Base-by-base conservation (phyloP, 2,329 filamentous ascomycete species). In the Podosphaera fusca region DNA sequence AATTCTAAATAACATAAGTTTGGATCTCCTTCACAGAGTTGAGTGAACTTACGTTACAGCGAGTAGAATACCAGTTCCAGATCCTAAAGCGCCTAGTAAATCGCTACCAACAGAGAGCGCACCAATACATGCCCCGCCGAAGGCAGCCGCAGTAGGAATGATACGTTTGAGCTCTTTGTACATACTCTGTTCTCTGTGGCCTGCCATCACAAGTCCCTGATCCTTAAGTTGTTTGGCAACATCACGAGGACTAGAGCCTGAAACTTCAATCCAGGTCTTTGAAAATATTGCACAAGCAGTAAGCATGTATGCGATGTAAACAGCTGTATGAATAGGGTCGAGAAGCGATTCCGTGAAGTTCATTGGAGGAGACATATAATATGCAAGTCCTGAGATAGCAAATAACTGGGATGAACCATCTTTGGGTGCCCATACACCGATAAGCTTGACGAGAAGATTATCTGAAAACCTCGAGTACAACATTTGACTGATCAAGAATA, bases 191-290 rank as follows among this genome's bases (percentile, higher is more conserved):
- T 98, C 94, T 75, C 92, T 87, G 78, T 98, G 92, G 69, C 92
- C 92, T 67, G 92, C 90, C 94, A 98, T 98, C 65, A 98, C 90
- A 59, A 98, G 84, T 70, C 92, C 92, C 75, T 98, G 92, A 69
- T 98, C 94, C 82, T 98, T 98, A 71, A 98, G 82, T 76, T 96
- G 92, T 82, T 98, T 98, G 67, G 92, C 92, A 64, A 98, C 94
- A 69, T 98, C 92, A 68, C 92, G 86, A 60, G 92, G 94, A 75
- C 87, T 90, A 61, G 90, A 95, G 68, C 92, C 94, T 45, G 92
- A 96, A 63, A 98, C 92, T 75, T 98, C 92, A 67, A 98, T 98
- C 92, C 92, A 98, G 57, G 94, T 98, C 86, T 98, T 98, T 73
- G 89, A 95, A 80, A 98, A 98, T 71, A 96, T 82, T 60, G 89